Percentiles rank a stretch among this genome's conserved stretches.
phyloP scores from a whole-genome alignment of 2,329 filamentous ascomycete genomes.

The Coccinonectria pachysandricola region DNA sequence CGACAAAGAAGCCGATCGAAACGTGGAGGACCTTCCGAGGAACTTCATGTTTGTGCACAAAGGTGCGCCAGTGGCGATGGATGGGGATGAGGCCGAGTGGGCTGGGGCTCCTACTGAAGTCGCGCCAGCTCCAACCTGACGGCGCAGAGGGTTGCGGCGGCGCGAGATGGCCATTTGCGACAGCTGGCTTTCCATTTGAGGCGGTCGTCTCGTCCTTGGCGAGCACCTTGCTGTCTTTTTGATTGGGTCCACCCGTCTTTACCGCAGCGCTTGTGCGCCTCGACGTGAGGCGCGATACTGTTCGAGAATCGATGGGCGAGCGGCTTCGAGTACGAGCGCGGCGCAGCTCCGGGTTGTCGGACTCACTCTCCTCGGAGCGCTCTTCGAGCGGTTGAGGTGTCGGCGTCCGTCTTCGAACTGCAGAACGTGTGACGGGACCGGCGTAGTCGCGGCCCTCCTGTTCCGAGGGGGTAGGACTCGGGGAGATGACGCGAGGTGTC shows the following conservation, averaged over 20 bases:
- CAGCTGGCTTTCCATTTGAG: conserved; percentile 22
- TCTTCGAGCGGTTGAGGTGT: conserved; percentile 53
- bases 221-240: conserved; percentile 14
- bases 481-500: conserved; percentile 81
- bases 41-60: conserved; percentile 95
- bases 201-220: conserved; percentile 19
- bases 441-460: conserved; percentile 39
- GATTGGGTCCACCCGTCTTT: no score
- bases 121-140: conserved; percentile 66
- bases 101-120: conserved; percentile 83
- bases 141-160: conserved; percentile 52
- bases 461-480: conserved; percentile 56
- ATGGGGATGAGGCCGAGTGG: conserved; percentile 92
- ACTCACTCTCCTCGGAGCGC: conserved; percentile 39
- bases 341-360: conserved; percentile 36
- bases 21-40: conserved; percentile 89
- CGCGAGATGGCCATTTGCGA: conserved; percentile 56
- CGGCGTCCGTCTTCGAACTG: conserved; percentile 45
- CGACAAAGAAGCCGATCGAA: conserved; percentile 88
- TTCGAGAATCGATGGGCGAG: conserved; percentile 49
- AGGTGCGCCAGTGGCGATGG: conserved; percentile 79
- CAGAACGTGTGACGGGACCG: conserved; percentile 68
- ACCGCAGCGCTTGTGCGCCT: conserved; percentile 31
- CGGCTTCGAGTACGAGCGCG: conserved; percentile 62
- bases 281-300: conserved; percentile 42